Conservation (phyloP, 305 asterid genomes). For the Nicotiana rustica region DNA sequence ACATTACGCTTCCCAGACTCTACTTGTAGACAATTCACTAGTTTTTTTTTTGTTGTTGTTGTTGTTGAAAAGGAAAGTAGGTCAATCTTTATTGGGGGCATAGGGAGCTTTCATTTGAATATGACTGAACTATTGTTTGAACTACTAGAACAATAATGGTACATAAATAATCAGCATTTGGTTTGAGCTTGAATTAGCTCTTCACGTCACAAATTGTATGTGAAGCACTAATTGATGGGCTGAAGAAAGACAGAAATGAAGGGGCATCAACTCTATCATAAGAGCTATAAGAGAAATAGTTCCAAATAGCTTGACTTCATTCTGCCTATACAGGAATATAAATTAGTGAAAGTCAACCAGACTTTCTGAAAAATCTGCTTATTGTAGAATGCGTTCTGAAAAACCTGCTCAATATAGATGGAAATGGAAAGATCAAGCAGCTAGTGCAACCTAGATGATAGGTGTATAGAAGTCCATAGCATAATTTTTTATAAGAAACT, state of each 20-base stretch:
- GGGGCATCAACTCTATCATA: not conserved
- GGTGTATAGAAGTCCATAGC: not conserved
- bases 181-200: not conserved
- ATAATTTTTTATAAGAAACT: not conserved
- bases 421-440: not conserved
- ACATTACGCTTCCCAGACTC: too few relatives aligned
- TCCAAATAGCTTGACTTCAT: not conserved
- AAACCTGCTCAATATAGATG: not conserved
- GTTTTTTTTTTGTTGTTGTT: too few relatives aligned
- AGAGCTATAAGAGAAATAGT: not conserved
- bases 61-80: not conserved
- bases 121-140: not conserved
- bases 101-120: not conserved
- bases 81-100: not conserved
- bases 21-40: too few relatives aligned
- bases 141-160: not conserved
- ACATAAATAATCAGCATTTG: not conserved
- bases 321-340: not conserved
- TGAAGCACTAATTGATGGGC: not conserved
- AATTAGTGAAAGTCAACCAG: not conserved
- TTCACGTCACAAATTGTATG: not conserved
- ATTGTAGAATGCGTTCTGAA: not conserved
- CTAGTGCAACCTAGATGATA: not conserved
- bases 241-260: not conserved
- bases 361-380: not conserved